These are phyloP conservation scores for Chaetomium fimeti DNA, from an alignment of 495 filamentous ascomycete genomes.

Conservation along the genomic window DNA sequence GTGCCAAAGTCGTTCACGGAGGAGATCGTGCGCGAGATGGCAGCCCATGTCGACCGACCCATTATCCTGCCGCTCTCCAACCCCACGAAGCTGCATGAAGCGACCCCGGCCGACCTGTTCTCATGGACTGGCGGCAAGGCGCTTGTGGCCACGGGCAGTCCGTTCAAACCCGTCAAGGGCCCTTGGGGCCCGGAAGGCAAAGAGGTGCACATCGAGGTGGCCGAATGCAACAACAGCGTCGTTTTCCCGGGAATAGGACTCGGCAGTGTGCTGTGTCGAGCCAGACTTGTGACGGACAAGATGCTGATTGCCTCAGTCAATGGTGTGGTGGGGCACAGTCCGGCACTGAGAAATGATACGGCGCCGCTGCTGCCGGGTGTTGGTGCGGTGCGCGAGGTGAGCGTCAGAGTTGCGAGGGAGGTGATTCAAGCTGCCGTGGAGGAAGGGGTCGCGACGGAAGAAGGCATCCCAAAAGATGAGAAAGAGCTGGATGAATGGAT, in stretches of 20 bases:
- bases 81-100: conserved; percentile 82
- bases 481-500: conserved; percentile 75
- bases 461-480: conserved; percentile 60
- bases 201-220: conserved; percentile 61
- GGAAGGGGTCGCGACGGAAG: conserved; percentile 62
- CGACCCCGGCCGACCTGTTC: conserved; percentile 71
- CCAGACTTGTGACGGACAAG: conserved; percentile 63
- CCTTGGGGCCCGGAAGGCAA: conserved; percentile 54
- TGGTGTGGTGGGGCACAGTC: conserved; percentile 67
- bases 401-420: conserved; percentile 71
- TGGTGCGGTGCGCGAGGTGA: conserved; percentile 69
- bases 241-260: conserved; percentile 85
- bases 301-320: conserved; percentile 81
- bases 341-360: conserved; percentile 54
- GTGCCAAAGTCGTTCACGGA: conserved; percentile 76
- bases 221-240: conserved; percentile 90
- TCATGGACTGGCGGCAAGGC: conserved; percentile 76
- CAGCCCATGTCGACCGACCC: conserved; percentile 69
- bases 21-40: conserved; percentile 73
- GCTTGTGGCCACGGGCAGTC: conserved; percentile 81
- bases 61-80: conserved; percentile 86
- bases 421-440: conserved; percentile 72
- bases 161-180: conserved; percentile 74
- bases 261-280: conserved; percentile 67
- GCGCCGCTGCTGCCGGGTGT: conserved; percentile 73